A percentile compares a stretch with the other conserved stretches of the same genome.
These are phyloP conservation scores for Epichloe coenophiala DNA, from an alignment of 2,329 filamentous ascomycete genomes.

Conservation along the genomic window DNA sequence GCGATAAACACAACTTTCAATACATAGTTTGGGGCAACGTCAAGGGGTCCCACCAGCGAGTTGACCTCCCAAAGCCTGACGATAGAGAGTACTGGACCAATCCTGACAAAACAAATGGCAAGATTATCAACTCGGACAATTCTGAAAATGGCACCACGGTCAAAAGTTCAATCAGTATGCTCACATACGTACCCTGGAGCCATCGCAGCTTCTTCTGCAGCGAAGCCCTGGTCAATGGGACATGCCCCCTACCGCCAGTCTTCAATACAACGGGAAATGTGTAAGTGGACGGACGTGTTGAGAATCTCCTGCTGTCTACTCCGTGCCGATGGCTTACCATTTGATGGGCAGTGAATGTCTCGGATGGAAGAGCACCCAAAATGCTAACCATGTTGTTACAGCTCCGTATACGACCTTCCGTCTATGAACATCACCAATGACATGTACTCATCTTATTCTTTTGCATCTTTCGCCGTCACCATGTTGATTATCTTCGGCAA, in stretches of 20 bases:
- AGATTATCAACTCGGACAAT: conserved; percentile 56
- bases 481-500: conserved; percentile 69
- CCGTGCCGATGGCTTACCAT: too few species aligned
- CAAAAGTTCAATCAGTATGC: conserved; percentile 54
- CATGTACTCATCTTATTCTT: conserved; percentile 72
- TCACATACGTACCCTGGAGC: conserved; percentile 61
- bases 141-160: conserved; percentile 59
- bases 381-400: conserved; percentile 1
- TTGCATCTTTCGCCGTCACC: conserved; percentile 65
- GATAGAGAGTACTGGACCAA: conserved; percentile 50
- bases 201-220: conserved; percentile 52
- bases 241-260: conserved; percentile 63
- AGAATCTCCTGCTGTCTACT: neutral
- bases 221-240: conserved; percentile 39
- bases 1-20: conserved; percentile 50
- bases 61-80: conserved; percentile 44
- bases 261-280: conserved; percentile 35
- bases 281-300: conserved; percentile 1
- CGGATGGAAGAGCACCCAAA: neutral
- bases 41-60: conserved; percentile 50
- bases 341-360: too few species aligned
- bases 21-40: conserved; percentile 88
- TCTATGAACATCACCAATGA: conserved; percentile 62
- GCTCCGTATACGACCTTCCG: conserved; percentile 35
- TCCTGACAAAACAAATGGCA: conserved; percentile 49